Base-by-base conservation (phyloP, 306 rosid species). In the Lathyrus oleraceus region DNA sequence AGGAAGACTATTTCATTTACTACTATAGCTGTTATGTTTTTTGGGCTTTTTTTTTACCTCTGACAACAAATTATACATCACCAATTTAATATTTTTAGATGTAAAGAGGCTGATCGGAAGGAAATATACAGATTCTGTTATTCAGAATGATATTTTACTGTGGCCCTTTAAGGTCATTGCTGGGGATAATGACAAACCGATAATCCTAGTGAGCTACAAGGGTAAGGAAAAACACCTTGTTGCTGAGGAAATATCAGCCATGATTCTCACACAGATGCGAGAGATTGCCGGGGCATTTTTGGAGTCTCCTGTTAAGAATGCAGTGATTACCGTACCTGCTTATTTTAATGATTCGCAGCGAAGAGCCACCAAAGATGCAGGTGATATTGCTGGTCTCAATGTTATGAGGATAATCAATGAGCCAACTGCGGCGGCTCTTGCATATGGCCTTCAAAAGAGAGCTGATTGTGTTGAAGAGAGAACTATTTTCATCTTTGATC, bases 241-340 rank as follows among this genome's bases (percentile, higher is more conserved):
- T 47, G 4, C 53, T 0, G 53, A 47, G 21, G 53, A 47, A 47
- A 47, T 87, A 43, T 87, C 87, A 10, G 81, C 92, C 1, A 83
- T 87, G 87, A 63, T 87, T 1, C 77, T 87, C 1, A 38, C 32
- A 0, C 81, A 81, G 72, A 82, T 87, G 89, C 85, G 80, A 12
- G 89, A 85, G 73, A 79, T 81, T 39, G 89, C 89, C 0, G 92
- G 82, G 77, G 38, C 28, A 0, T 62, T 17, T 20, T 9, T 76
- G 5, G 53, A 13, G 28, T 12, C 51, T 6, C 1, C 75, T 1
- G 78, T 85, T 15, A 47, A 15, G 17, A 15, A 47, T 15, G 53
- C 20, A 6, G 53, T 47, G 10, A 6, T 47, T 2, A 47, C 53
- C 0, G 53, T 47, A n/a, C 53, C 53, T 0, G 53, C 53, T 0